phyloP scores from a whole-genome alignment of 176 grass and related monocot species.

The Carex kokanica region DNA sequence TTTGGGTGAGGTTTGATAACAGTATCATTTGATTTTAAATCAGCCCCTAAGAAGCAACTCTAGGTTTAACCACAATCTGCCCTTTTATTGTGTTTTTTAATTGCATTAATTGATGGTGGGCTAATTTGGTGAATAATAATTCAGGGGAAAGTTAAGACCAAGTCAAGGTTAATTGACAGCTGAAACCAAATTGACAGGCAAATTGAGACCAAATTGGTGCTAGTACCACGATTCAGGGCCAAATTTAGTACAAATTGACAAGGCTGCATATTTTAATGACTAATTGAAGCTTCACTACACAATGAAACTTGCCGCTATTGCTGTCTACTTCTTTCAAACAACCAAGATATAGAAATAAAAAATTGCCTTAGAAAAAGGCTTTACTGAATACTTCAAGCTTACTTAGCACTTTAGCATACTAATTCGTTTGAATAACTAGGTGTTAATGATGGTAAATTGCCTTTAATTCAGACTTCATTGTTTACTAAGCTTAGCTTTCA shows the following conservation, averaged over 20 bases:
- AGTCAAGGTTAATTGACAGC: not conserved
- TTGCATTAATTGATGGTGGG: not conserved
- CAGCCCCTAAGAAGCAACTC: not conserved
- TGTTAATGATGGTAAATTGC: not conserved
- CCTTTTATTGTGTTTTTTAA: not conserved
- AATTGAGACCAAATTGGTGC: not conserved
- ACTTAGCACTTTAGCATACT: not conserved
- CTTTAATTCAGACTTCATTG: not conserved
- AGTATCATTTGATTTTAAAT: slow-evolving; percentile 1
- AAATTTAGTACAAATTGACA: not conserved
- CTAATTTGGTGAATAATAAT: not conserved
- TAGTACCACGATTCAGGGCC: not conserved
- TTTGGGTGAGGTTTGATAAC: not conserved
- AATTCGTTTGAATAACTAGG: not conserved
- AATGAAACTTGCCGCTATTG: not conserved
- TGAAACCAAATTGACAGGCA: not conserved
- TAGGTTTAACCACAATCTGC: not conserved
- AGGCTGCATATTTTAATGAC: not conserved
- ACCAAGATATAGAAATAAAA: not conserved
- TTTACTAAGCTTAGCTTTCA: not conserved
- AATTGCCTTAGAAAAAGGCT: not conserved
- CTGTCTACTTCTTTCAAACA: not conserved
- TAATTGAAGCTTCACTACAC: not conserved
- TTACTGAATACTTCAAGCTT: not conserved
- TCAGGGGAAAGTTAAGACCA: not conserved